Percentiles rank a stretch among this genome's conserved stretches.
These are phyloP conservation scores for Dactylellina leptospora DNA, from an alignment of 2,329 filamentous ascomycete genomes.

Conservation along the genomic window DNA sequence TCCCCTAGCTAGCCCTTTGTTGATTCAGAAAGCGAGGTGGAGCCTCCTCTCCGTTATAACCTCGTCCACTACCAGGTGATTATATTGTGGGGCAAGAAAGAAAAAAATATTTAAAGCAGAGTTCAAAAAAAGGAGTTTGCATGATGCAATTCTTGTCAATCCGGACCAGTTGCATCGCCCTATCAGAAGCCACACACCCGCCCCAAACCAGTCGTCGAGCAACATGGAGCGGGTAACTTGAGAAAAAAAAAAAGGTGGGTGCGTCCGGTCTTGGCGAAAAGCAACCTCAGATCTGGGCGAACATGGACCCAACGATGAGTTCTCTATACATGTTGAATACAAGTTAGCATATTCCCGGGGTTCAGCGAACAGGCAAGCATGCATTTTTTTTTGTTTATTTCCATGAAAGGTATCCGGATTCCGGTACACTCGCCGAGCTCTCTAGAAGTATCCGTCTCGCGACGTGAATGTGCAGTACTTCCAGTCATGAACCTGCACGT, in stretches of 20 bases:
- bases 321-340: not conserved
- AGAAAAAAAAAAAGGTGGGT: no score
- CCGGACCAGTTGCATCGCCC: not conserved
- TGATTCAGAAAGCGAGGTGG: no score
- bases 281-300: constrained; percentile 43
- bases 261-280: constrained; percentile 31
- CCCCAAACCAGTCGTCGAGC: not conserved
- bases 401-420: no score
- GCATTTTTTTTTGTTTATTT: no score
- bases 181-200: constrained; percentile 27
- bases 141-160: constrained; percentile 36
- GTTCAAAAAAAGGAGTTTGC: constrained; percentile 23
- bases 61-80: no score
- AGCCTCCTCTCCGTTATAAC: no score
- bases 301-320: no score
- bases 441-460: constrained; percentile 14
- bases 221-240: constrained; percentile 39
- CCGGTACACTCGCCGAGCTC: not conserved
- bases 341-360: no score
- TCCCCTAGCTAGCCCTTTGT: no score
- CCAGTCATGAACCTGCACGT: not conserved
- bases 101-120: no score
- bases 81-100: no score
- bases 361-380: no score
- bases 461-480: not conserved